These are phyloP conservation scores for Aspergillus nomiae DNA, from an alignment of 2,329 filamentous ascomycete species.

Conservation along the genomic window DNA sequence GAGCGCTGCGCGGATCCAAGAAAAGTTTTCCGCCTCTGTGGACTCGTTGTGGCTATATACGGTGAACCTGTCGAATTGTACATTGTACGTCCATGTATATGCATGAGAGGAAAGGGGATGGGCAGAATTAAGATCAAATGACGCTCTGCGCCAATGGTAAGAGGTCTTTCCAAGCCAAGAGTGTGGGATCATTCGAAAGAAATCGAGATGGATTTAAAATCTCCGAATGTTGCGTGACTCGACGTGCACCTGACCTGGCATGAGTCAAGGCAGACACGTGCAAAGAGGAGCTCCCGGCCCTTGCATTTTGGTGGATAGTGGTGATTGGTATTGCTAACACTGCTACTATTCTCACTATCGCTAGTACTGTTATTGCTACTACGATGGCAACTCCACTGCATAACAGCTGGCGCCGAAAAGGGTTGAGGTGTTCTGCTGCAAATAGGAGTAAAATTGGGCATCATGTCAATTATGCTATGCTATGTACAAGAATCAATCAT, in stretches of 20 bases:
- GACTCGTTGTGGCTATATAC: background rate
- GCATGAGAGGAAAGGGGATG: background rate
- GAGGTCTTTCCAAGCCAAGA: background rate
- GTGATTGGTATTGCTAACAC: too few species aligned
- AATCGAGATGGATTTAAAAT: background rate
- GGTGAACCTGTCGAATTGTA: background rate
- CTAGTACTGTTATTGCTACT: background rate
- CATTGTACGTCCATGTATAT: background rate
- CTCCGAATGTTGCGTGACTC: background rate
- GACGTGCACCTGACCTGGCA: background rate
- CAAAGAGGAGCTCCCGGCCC: background rate
- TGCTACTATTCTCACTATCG: background rate
- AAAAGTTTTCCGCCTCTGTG: background rate
- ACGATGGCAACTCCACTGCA: background rate
- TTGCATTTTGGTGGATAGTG: background rate
- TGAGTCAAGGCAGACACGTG: background rate
- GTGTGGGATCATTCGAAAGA: background rate
- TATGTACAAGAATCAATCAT: background rate
- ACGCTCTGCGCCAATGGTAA: background rate
- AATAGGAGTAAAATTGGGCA: background rate
- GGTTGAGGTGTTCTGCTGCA: background rate
- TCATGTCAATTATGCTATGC: background rate
- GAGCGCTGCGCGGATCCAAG: background rate
- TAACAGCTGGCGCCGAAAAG: background rate
- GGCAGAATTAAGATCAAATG: background rate